phyloP scores from a whole-genome alignment of 495 filamentous ascomycete species.

The Penicillium pulvis region DNA sequence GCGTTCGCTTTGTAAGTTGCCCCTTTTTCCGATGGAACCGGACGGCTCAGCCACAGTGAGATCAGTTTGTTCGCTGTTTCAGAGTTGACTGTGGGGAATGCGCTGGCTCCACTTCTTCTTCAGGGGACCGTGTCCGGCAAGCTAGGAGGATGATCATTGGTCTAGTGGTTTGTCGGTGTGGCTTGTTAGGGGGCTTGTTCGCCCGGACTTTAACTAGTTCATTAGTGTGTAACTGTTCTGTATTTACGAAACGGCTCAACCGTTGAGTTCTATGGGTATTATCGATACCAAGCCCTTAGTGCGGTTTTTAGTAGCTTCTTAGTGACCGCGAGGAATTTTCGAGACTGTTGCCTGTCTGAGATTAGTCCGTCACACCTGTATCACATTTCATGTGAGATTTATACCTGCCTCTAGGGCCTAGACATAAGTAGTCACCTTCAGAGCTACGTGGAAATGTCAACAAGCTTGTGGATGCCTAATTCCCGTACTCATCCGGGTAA shows the following conservation, averaged over 20 bases:
- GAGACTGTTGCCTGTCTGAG: constrained; percentile 5
- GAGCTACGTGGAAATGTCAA: too few species aligned
- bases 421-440: too few species aligned
- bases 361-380: not conserved
- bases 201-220: not conserved
- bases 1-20: not conserved
- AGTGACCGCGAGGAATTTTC: constrained; percentile 1
- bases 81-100: constrained; percentile 31
- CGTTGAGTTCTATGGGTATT: not conserved
- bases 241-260: not conserved
- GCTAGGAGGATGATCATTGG: constrained; percentile 9
- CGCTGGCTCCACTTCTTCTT: constrained; percentile 5
- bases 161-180: constrained; percentile 14
- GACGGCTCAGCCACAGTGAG: constrained; percentile 28
- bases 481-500: not conserved
- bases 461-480: not conserved
- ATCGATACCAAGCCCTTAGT: not conserved
- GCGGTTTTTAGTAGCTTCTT: not conserved
- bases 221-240: not conserved
- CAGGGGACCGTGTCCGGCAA: constrained; percentile 16
- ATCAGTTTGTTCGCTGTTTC: constrained; percentile 31
- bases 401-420: too few species aligned
- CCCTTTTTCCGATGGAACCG: constrained; percentile 18
- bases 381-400: not conserved
- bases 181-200: constrained; percentile 10